Percentiles rank a stretch among this genome's conserved stretches.
Conservation (phyloP, 2,329 filamentous ascomycete species). For the Penicillium sp. region DNA sequence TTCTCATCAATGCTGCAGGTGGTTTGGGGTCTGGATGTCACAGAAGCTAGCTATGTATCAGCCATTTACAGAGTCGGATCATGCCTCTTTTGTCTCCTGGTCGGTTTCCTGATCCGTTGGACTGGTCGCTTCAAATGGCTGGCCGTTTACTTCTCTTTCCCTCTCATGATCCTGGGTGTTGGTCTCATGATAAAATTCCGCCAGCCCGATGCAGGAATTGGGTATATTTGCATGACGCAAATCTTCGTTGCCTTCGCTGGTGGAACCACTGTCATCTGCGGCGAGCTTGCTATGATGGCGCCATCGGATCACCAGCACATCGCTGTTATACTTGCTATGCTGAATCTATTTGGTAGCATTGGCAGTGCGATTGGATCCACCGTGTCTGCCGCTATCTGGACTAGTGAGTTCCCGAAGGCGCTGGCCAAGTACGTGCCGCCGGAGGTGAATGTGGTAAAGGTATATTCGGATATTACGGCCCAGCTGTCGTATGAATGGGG, state of each 20-base stretch:
- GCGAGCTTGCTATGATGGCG: slow-evolving; percentile 20
- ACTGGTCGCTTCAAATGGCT: slow-evolving; percentile 19
- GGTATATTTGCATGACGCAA: slow-evolving; percentile 18
- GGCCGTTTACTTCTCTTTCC: slow-evolving; percentile 13
- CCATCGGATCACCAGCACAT: slow-evolving; percentile 17
- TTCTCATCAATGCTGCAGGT: slow-evolving; percentile 17
- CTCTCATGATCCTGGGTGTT: slow-evolving; percentile 17
- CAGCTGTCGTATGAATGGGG: slow-evolving; percentile 24
- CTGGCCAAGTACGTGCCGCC: neutral
- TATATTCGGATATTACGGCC: slow-evolving; percentile 3
- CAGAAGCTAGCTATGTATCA: slow-evolving; percentile 17
- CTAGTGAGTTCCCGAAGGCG: slow-evolving; percentile 14
- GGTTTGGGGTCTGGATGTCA: slow-evolving; percentile 13
- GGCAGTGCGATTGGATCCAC: slow-evolving; percentile 17
- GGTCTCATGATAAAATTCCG: slow-evolving; percentile 25
- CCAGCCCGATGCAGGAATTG: slow-evolving; percentile 11
- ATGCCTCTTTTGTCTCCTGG: slow-evolving; percentile 14
- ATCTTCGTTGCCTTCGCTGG: slow-evolving; percentile 20
- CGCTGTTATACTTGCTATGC: slow-evolving; percentile 16
- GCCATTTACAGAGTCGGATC: slow-evolving; percentile 21
- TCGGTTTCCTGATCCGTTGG: slow-evolving; percentile 16
- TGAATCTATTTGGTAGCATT: slow-evolving; percentile 14
- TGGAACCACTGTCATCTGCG: slow-evolving; percentile 15
- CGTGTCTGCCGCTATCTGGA: slow-evolving; percentile 23
- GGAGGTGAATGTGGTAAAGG: neutral